These are phyloP conservation scores for Falciphora oryzae DNA, from an alignment of 2,329 filamentous ascomycete species.

Conservation along the genomic window DNA sequence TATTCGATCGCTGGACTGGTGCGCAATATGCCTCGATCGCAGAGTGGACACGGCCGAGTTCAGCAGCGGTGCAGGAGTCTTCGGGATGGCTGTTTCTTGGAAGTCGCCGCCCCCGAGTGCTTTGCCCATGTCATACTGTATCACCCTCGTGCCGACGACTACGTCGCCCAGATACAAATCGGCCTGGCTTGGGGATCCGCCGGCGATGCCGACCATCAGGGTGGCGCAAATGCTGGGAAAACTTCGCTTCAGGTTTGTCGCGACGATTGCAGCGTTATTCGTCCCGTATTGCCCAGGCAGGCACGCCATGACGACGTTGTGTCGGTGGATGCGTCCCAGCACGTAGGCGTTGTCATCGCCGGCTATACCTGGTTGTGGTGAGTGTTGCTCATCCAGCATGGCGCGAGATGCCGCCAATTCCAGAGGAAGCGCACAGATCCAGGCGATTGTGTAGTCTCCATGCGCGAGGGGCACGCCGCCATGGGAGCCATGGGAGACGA, in stretches of 20 bases:
- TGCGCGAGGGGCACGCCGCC: too few species aligned
- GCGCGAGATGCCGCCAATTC: too few species aligned
- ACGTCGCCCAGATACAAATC: constrained; percentile 30
- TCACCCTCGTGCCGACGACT: constrained; percentile 19
- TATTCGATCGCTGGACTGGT: too few species aligned
- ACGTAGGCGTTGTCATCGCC: background rate
- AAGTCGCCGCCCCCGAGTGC: too few species aligned
- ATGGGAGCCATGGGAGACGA: too few species aligned
- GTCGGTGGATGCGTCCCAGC: background rate
- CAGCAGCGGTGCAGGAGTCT: too few species aligned
- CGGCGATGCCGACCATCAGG: constrained; percentile 29
- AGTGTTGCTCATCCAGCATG: too few species aligned
- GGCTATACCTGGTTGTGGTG: too few species aligned
- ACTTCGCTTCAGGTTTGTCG: constrained; percentile 22
- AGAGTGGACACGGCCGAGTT: too few species aligned
- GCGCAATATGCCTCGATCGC: too few species aligned
- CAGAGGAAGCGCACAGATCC: background rate
- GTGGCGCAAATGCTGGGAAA: constrained; percentile 25
- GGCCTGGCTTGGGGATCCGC: constrained; percentile 28
- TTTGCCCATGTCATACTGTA: too few species aligned
- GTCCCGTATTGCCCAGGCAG: constrained; percentile 15
- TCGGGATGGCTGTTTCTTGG: too few species aligned
- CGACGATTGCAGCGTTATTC: constrained; percentile 21
- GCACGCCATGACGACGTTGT: constrained; percentile 1
- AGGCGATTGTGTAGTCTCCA: constrained; percentile 2